Base-by-base conservation (phyloP, 495 filamentous ascomycete species). In the Aspergillus nidulans region DNA sequence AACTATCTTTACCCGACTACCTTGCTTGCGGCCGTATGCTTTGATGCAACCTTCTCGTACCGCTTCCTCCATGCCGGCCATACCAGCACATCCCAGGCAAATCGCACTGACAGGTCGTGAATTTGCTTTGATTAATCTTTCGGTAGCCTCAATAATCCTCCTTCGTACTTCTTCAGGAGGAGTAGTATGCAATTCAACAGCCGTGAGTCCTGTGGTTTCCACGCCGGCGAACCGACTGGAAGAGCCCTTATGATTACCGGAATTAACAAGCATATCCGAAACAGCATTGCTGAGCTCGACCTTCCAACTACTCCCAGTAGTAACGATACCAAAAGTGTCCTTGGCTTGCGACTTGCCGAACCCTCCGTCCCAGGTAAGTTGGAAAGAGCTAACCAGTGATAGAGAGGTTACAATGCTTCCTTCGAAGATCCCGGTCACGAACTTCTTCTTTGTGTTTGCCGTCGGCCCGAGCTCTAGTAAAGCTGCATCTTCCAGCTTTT, bases 381-480 rank as follows among this genome's bases (percentile, higher is more conserved):
- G 36, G 45, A 76, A 77, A 5, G 65, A 71, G 50, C 75, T 74
- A 67, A 81, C 60, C 45, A 75, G 57, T 2, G 65, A 71, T 18
- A 86, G 68, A 2, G 84, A 80, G 0, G 84, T 74, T 1, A 79
- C 69, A 4, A 95, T 67, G 56, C 84, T 86, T 2, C 89, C 86
- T 69, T 96, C 92, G 61, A 97, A 91, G 48, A 97, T 97, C 4
- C 92, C 94, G 0, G 86, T 85, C 3, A 92, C 87, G 13, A 80
- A 79, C 55, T 79, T 82, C 30, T 65, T 67, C 49, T 53, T 57
- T 8, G 55, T 30, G n/a, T 52, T 56, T 43, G 42, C 19, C n/a
- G 49, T 45, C 12, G 53, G 38, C 4, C 58, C 45, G 15, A 39
- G 21, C 1, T 28, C 45, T 15, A 53, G 6, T 1, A 56, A 25